A percentile compares a stretch with the other conserved stretches of the same genome.
phyloP scores from a whole-genome alignment of 192 early-diverging fungal genomes.

The Entomortierella parvispora region DNA sequence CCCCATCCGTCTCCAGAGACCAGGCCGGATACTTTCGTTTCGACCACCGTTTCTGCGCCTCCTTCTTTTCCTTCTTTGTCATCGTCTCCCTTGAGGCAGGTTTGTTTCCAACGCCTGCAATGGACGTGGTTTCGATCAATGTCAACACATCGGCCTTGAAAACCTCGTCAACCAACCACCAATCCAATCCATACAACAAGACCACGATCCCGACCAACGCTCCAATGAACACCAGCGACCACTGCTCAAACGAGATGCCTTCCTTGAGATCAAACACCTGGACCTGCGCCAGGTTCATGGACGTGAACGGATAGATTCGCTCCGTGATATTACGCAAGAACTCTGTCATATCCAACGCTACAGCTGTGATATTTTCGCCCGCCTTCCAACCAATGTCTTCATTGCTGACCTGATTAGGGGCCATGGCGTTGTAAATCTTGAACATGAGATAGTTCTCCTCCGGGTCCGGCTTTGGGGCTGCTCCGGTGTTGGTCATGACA shows the following conservation, averaged over 20 bases:
- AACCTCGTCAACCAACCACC: not conserved
- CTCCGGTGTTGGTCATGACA: conserved; percentile 8
- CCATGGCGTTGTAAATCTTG: conserved; percentile 4
- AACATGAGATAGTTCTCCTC: conserved; percentile 7
- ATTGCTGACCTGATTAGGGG: not conserved
- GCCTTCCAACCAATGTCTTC: not conserved
- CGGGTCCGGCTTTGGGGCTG: conserved; percentile 5
- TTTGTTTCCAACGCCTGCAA: no score
- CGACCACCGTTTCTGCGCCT: no score
- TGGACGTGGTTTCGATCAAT: conserved; percentile 1
- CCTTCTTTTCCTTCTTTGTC: no score
- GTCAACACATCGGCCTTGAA: not conserved
- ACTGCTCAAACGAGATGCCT: no score
- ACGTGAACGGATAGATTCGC: no score
- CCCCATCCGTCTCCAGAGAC: conserved; percentile 1
- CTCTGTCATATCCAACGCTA: not conserved
- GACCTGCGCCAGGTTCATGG: no score
- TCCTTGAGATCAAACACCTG: no score
- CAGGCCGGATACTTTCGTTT: conserved; percentile 6
- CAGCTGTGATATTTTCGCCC: conserved; percentile 5
- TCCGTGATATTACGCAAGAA: conserved; percentile 5
- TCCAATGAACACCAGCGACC: not conserved
- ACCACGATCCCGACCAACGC: not conserved
- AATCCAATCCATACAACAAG: not conserved
- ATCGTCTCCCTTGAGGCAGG: no score